A percentile compares a stretch with the other conserved stretches of the same genome.
Conservation (phyloP, 1,284 basidiomycete genomes). For the Cryptococcus hybrid region DNA sequence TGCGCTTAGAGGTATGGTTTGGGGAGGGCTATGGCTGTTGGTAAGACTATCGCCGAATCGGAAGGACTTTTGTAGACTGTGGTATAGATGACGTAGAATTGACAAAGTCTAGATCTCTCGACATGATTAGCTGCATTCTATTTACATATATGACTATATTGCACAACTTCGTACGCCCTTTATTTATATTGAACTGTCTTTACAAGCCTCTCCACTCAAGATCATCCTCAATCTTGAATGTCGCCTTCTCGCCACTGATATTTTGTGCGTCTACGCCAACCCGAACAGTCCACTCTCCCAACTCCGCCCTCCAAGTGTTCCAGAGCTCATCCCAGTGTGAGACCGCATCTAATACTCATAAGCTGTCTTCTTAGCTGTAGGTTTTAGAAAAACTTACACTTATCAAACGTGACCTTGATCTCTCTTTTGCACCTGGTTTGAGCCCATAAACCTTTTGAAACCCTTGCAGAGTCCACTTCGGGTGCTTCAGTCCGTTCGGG, state of each 20-base stretch:
- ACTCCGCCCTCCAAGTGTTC: constrained; percentile 37
- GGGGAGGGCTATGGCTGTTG: constrained; percentile 24
- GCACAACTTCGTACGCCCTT: too few relatives aligned
- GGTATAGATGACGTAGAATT: too few relatives aligned
- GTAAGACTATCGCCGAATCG: constrained; percentile 3
- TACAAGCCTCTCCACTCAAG: constrained; percentile 37
- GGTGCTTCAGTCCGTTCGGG: constrained; percentile 34
- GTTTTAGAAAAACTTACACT: constrained; percentile 29
- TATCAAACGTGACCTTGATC: constrained; percentile 38
- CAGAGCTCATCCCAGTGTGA: constrained; percentile 48
- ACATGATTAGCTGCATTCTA: too few relatives aligned
- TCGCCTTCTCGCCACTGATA: constrained; percentile 11
- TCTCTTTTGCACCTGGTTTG: constrained; percentile 29
- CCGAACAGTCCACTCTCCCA: constrained; percentile 38
- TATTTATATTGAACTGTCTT: not conserved
- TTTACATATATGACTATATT: too few relatives aligned
- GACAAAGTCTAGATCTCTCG: too few relatives aligned
- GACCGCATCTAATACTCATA: constrained; percentile 31
- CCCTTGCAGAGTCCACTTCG: constrained; percentile 38
- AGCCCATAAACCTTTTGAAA: constrained; percentile 42
- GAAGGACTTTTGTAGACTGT: too few relatives aligned
- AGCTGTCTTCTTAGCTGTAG: not conserved
- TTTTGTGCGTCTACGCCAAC: constrained; percentile 35
- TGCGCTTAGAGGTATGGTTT: constrained; percentile 42
- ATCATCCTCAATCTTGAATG: constrained; percentile 28